phyloP scores from a whole-genome alignment of 2,329 filamentous ascomycete genomes.

The Colletotrichum caudatum region DNA sequence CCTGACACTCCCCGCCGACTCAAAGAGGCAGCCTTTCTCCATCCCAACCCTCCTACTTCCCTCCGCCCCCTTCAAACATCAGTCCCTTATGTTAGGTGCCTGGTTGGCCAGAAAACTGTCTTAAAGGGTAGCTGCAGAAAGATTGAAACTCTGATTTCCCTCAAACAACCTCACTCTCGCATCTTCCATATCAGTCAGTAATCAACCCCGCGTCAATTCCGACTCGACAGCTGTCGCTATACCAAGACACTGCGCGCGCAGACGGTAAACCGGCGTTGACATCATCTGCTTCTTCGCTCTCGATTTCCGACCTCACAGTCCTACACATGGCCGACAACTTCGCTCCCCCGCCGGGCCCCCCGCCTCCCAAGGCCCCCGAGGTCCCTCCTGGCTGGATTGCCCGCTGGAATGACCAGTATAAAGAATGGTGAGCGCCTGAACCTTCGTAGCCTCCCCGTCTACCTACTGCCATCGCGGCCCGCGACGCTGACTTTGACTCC shows the following conservation, averaged over 20 bases:
- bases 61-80: slow-evolving; percentile 8
- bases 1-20: slow-evolving; percentile 24
- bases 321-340: slow-evolving; percentile 67
- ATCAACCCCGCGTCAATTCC: neutral
- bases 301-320: neutral
- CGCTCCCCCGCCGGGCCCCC: slow-evolving; percentile 65
- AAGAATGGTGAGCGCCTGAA: slow-evolving; percentile 73
- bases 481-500: slow-evolving; percentile 38
- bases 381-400: slow-evolving; percentile 79
- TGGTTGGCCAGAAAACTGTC: neutral
- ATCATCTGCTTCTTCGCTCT: neutral
- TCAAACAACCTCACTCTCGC: neutral
- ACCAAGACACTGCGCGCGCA: neutral
- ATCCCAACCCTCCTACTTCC: neutral
- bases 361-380: slow-evolving; percentile 73
- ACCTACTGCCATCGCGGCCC: neutral
- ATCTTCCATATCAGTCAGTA: neutral
- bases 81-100: slow-evolving; percentile 4
- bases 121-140: slow-evolving; percentile 9
- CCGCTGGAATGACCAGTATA: slow-evolving; percentile 88
- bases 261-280: neutral
- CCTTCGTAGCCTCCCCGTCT: neutral
- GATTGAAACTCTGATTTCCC: slow-evolving; percentile 8
- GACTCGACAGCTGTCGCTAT: neutral
- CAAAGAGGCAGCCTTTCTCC: slow-evolving; percentile 10